Evolutionary conservation across 2,329 filamentous ascomycete species (phyloP).

Genomic region (Chaetothyriales sp.): DNA sequence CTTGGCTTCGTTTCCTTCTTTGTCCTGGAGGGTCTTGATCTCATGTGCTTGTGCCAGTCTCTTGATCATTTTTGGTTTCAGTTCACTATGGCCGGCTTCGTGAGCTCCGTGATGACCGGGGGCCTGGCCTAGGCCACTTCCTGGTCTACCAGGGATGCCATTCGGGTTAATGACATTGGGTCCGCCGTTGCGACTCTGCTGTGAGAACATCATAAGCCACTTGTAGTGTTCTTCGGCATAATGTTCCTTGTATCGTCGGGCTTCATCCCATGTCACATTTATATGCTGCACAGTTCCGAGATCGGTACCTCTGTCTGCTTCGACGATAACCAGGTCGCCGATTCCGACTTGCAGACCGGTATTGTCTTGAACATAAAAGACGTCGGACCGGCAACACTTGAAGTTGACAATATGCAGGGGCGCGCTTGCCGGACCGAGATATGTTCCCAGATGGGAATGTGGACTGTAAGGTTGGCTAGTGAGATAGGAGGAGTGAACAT

Average conservation of each 20-base stretch:
- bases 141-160: slow-evolving; percentile 48
- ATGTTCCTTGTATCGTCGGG: slow-evolving; percentile 77
- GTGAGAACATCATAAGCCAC: slow-evolving; percentile 98
- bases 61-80: slow-evolving; percentile 95
- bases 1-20: slow-evolving; percentile 94
- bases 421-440: slow-evolving; percentile 39
- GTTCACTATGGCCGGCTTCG: slow-evolving; percentile 55
- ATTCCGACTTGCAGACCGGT: slow-evolving; percentile 80
- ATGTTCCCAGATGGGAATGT: slow-evolving; percentile 14
- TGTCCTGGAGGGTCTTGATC: slow-evolving; percentile 74
- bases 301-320: slow-evolving; percentile 91
- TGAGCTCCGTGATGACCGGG: slow-evolving; percentile 58
- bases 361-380: slow-evolving; percentile 93
- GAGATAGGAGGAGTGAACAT: slow-evolving; percentile 20
- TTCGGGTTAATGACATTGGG: slow-evolving; percentile 26
- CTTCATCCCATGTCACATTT: slow-evolving; percentile 73
- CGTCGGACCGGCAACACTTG: slow-evolving; percentile 87
- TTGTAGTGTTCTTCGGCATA: slow-evolving; percentile 93
- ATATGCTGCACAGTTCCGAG: slow-evolving; percentile 82
- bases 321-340: slow-evolving; percentile 90
- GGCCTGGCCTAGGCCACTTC: slow-evolving; percentile 57
- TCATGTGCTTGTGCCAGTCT: slow-evolving; percentile 84
- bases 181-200: slow-evolving; percentile 43
- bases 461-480: slow-evolving; percentile 10
- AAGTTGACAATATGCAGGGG: slow-evolving; percentile 82